Evolutionary conservation across 1,284 basidiomycete genomes (phyloP), one percentile per base, ranked within the genome.

Genomic region (Leucoagaricus sp.): DNA sequence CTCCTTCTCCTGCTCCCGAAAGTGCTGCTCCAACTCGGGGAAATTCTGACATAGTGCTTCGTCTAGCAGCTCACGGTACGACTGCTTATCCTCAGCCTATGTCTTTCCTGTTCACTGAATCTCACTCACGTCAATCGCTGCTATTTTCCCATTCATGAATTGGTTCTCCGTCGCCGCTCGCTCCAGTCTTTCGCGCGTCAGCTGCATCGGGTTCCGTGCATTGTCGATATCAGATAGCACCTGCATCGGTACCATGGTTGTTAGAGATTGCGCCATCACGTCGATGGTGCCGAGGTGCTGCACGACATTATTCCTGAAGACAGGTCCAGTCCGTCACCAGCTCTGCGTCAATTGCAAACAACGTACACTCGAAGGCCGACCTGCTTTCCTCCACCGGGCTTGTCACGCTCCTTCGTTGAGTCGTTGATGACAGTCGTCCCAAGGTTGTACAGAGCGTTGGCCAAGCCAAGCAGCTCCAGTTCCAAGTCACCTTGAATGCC

Each of bases 91-190:
- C 36, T 52, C 15, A 53, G 49, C 47, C 15, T 41, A 36, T 1
- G 4, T 38, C 34, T 31, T n/a, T 26, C 10, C 25, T 12, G 3
- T 47, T 41, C 5, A 28, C 19, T 15, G 23, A 10, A 47, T 49
- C n/a, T 38, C 28, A 72, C 80, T 65, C 63, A 91, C 90, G 52
- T 83, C 78, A 28, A 93, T 80, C 3, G 89, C 89, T 44, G 82
- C 78, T 44, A 93, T 86, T 66, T 93, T 93, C n/a, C 89, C 91
- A 67, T 93, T 91, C 82, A 93, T 91, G 64, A 91, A 93, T 69
- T 92, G 89, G 67, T 93, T 94, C 72, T 93, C 91, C 1, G 89
- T 89, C 21, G 90, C 87, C 0, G 89, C 83, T 49, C 90, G 80
- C 69, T 93, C 91, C 12, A 93, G 69, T 46, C 86, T 77, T 59